Evolutionary conservation across 2,329 filamentous ascomycete genomes (phyloP).

Genomic region (Arthroderma sp.): DNA sequence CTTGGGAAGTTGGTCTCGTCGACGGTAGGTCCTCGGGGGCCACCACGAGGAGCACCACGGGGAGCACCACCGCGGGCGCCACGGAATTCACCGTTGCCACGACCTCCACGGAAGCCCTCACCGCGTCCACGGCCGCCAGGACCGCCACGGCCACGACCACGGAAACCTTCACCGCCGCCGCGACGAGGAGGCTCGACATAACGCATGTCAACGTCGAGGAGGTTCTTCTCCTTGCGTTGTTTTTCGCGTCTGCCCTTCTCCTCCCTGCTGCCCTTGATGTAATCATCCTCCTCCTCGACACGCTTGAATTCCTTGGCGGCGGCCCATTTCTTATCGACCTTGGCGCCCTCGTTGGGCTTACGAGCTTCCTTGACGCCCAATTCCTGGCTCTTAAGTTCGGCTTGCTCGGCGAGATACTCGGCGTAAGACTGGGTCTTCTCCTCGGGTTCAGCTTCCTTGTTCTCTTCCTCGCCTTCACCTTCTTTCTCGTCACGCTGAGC

Average conservation of each 20-base stretch:
- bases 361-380: slow-evolving; percentile 57
- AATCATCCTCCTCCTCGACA: slow-evolving; percentile 50
- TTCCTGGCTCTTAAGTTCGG: slow-evolving; percentile 60
- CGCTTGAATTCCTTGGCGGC: slow-evolving; percentile 55
- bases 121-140: slow-evolving; percentile 24
- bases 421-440: slow-evolving; percentile 84
- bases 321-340: slow-evolving; percentile 85
- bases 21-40: slow-evolving; percentile 21
- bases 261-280: slow-evolving; percentile 52
- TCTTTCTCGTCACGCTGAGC: slow-evolving; percentile 76
- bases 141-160: slow-evolving; percentile 17
- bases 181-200: slow-evolving; percentile 55
- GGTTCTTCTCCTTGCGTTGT: slow-evolving; percentile 82
- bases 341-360: slow-evolving; percentile 83
- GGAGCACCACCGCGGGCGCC: slow-evolving; percentile 24
- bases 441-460: slow-evolving; percentile 47
- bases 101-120: slow-evolving; percentile 33
- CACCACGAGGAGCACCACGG: slow-evolving; percentile 13
- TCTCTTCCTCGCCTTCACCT: slow-evolving; percentile 30
- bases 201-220: slow-evolving; percentile 77
- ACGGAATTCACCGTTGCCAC: slow-evolving; percentile 32
- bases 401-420: slow-evolving; percentile 69
- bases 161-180: slow-evolving; percentile 24
- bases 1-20: slow-evolving; percentile 36
- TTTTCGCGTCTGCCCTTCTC: slow-evolving; percentile 74